phyloP scores from a whole-genome alignment of 495 filamentous ascomycete species.

The Lasiosphaeria miniovina region DNA sequence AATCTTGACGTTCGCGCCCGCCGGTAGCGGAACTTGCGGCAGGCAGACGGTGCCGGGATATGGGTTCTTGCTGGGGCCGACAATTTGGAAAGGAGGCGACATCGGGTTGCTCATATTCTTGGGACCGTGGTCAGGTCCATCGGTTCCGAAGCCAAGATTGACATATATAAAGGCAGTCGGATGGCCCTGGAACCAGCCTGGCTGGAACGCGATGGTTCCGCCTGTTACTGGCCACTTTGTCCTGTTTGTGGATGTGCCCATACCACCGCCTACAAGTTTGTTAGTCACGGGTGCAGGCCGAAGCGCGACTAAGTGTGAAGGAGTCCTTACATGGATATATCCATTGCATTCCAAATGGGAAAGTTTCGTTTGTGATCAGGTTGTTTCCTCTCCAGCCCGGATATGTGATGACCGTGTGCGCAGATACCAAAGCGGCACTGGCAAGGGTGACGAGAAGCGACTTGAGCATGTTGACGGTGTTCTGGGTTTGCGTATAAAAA shows the following conservation, averaged over 20 bases:
- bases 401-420: slow-evolving; percentile 89
- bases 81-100: slow-evolving; percentile 79
- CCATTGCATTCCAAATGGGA: slow-evolving; percentile 96
- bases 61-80: slow-evolving; percentile 73
- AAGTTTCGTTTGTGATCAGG: slow-evolving; percentile 72
- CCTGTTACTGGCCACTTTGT: slow-evolving; percentile 88
- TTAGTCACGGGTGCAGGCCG: slow-evolving; percentile 12
- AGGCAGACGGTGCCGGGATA: slow-evolving; percentile 89
- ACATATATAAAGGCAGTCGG: slow-evolving; percentile 82
- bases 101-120: slow-evolving; percentile 87
- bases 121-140: slow-evolving; percentile 55
- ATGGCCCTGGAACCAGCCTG: slow-evolving; percentile 94
- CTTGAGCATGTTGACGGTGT: slow-evolving; percentile 38
- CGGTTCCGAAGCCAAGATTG: slow-evolving; percentile 85
- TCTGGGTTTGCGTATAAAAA: not conserved
- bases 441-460: slow-evolving; percentile 50
- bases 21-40: slow-evolving; percentile 84
- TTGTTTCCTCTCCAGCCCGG: slow-evolving; percentile 95
- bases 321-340: slow-evolving; percentile 85
- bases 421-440: slow-evolving; percentile 55
- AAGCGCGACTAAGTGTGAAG: not conserved
- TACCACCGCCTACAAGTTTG: slow-evolving; percentile 70
- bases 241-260: slow-evolving; percentile 73
- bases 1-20: slow-evolving; percentile 62
- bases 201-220: slow-evolving; percentile 82